phyloP scores from a whole-genome alignment of 257 asterid genomes.

The Nicotiana otophora region DNA sequence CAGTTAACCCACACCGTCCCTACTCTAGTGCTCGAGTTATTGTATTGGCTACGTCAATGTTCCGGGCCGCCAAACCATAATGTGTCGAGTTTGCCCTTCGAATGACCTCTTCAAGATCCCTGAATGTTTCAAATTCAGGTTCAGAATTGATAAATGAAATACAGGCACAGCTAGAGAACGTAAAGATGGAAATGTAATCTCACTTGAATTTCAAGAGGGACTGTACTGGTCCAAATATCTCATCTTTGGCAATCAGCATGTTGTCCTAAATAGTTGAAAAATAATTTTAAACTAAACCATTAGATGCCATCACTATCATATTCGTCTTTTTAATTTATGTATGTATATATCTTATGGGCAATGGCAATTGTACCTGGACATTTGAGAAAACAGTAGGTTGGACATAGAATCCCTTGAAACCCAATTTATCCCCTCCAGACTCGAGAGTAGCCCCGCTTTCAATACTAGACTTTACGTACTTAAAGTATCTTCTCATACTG shows the following conservation, averaged over 20 bases:
- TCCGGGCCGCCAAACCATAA: not conserved
- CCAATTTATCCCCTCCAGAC: slow-evolving; percentile 16
- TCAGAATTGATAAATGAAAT: not conserved
- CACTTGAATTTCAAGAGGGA: not conserved
- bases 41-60: not conserved
- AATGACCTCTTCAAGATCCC: not conserved
- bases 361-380: slow-evolving; percentile 13
- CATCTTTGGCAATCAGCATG: slow-evolving; percentile 8
- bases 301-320: not conserved
- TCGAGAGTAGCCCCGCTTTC: slow-evolving; percentile 19
- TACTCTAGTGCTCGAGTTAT: not conserved
- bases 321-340: not conserved
- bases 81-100: not conserved
- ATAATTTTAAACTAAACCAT: not conserved
- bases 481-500: slow-evolving; percentile 13
- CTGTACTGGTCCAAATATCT: slow-evolving; percentile 5
- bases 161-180: not conserved
- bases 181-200: not conserved
- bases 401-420: slow-evolving; percentile 7
- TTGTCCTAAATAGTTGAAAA: not conserved
- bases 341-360: not conserved
- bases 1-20: slow-evolving; percentile 4
- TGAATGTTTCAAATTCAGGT: not conserved
- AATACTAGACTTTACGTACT: slow-evolving; percentile 12
- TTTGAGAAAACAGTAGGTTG: slow-evolving; percentile 22